A percentile compares a stretch with the other conserved stretches of the same genome.
phyloP scores from a whole-genome alignment of 176 grass and related monocot genomes.

The Triticum dicoccoides region DNA sequence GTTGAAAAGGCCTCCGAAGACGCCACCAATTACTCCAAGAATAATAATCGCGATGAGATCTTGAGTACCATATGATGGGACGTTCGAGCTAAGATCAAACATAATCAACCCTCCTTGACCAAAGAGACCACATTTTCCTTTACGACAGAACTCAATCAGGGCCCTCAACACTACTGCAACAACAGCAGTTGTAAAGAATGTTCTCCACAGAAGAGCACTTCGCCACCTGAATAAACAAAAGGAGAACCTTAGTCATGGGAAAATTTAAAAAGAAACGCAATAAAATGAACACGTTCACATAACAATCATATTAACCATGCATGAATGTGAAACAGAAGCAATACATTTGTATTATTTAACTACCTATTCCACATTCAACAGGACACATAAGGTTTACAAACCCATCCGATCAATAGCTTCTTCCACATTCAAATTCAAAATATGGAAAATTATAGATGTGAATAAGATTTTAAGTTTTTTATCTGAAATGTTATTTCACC shows the following conservation, averaged over 20 bases:
- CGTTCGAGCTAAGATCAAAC: constrained; percentile 84
- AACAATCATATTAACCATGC: background rate
- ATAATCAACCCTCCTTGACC: constrained; percentile 91
- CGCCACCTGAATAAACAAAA: constrained; percentile 72
- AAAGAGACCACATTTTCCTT: constrained; percentile 88
- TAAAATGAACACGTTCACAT: background rate
- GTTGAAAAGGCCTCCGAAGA: constrained; percentile 83
- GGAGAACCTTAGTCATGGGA: background rate
- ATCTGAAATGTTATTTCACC: constrained; percentile 11
- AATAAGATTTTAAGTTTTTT: background rate
- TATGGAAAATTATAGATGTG: background rate
- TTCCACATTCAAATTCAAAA: background rate
- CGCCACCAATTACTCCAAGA: constrained; percentile 79
- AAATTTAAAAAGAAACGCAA: background rate
- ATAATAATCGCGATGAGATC: constrained; percentile 74
- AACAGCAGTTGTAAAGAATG: constrained; percentile 96
- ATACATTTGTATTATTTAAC: background rate
- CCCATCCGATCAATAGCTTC: background rate
- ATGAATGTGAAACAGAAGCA: background rate
- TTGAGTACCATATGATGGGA: constrained; percentile 47
- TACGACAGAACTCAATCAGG: constrained; percentile 64
- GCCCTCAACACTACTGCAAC: constrained; percentile 79
- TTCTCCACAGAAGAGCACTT: constrained; percentile 92
- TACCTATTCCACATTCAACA: background rate
- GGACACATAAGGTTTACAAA: background rate